Conservation (phyloP, 2,329 filamentous ascomycete genomes). For the Phialemoniopsis sp. region DNA sequence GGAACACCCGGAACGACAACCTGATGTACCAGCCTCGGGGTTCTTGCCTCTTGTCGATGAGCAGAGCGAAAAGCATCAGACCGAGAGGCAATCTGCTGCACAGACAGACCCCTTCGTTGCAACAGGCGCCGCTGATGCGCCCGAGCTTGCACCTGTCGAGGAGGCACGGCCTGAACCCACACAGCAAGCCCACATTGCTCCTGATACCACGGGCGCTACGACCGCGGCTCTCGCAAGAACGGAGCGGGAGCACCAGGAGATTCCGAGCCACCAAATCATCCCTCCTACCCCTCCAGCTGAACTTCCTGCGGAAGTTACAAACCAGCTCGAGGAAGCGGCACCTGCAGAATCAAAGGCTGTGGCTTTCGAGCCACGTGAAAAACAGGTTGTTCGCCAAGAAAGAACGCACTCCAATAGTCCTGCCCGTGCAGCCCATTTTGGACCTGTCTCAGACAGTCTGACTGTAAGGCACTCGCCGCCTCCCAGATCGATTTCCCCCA, state of each 20-base stretch:
- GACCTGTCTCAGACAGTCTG: constrained; percentile 48
- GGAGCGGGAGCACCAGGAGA: too few relatives aligned
- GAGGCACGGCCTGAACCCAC: too few relatives aligned
- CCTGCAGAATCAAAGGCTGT: constrained; percentile 4
- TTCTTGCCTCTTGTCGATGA: background rate
- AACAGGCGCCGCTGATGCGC: too few relatives aligned
- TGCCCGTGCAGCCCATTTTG: constrained; percentile 65
- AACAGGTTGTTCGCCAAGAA: constrained; percentile 13
- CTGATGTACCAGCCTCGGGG: constrained; percentile 13
- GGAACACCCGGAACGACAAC: constrained; percentile 14
- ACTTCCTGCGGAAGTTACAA: constrained; percentile 6
- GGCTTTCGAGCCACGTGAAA: constrained; percentile 5
- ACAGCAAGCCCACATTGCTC: too few relatives aligned
- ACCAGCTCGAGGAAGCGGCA: constrained; percentile 6
- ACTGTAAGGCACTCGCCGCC: constrained; percentile 65
- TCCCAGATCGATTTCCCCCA: constrained; percentile 67
- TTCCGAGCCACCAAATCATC: background rate
- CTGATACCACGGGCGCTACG: too few relatives aligned
- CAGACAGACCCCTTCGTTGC: too few relatives aligned
- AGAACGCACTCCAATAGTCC: constrained; percentile 55
- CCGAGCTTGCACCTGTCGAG: too few relatives aligned
- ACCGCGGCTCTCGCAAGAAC: too few relatives aligned
- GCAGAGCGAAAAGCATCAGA: too few relatives aligned
- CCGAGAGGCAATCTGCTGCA: too few relatives aligned
- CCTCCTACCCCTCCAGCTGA: constrained; percentile 3